Evolutionary conservation across 2,329 filamentous ascomycete species (phyloP), one percentile per base, ranked within the genome.

Genomic region (Periconia digitata): DNA sequence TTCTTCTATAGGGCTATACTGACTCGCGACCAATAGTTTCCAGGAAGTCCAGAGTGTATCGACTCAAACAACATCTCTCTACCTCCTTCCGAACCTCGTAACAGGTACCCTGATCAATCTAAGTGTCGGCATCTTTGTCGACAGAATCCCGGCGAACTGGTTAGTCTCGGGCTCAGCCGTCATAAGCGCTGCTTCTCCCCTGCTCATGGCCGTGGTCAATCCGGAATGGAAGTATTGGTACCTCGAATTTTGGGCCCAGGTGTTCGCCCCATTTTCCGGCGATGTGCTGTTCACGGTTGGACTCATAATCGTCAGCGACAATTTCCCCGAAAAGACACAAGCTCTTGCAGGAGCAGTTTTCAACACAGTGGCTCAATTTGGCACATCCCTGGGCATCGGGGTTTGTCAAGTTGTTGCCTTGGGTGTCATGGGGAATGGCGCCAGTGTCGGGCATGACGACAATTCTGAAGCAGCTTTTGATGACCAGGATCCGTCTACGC

Each of bases 321-420:
- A 73, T 3, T 85, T 85, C 51, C 78, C 80, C 0, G 71, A 75
- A 15, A 68, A 80, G 8, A 83, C 75, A 1, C 82, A 85, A 47
- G 79, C 79, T 0, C 68, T 86, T 0, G 82, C 81, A 0, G 84
- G 83, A 0, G 82, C 80, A 0, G 81, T 86, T 0, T 85, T 85
- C 63, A 84, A 83, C 51, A 83, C 81, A 0, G 71, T 79, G 1
- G 69, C 75, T 0, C 81, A 85, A 51, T 78, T 85, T 45, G 82
- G 82, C 0, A 65, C 81, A 39, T 76, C 52, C 16, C 32, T 67
- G 20, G 60, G 58, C 13, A 55, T 64, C 46, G 60, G 60, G 1
- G 49, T 50, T 16, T 62, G 59, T 42, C 63, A 64, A 44, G 60
- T 66, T n/a, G 58, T 64, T 23, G 56, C 63, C 12, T 29, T 64